Evolutionary conservation across 805 yeast genomes (phyloP).

Genomic region (Saccharomycopsis oosterbeekiorum): DNA sequence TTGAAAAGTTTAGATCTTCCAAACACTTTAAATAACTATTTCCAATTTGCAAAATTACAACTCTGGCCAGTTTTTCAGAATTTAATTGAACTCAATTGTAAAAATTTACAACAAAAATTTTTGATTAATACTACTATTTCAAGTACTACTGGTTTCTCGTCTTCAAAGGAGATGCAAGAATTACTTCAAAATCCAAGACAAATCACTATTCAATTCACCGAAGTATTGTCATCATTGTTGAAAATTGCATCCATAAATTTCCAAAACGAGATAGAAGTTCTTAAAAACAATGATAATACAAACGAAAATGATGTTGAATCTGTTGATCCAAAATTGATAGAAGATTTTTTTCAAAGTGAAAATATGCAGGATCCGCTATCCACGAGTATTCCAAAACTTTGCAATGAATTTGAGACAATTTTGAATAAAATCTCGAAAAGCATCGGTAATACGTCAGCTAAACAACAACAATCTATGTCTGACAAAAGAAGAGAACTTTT

Average conservation of each 20-base stretch:
- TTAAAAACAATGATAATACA: neutral
- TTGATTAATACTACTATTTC: conserved; percentile 22
- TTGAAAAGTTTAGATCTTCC: conserved; percentile 55
- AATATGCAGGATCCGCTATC: conserved; percentile 55
- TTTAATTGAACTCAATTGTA: conserved; percentile 69
- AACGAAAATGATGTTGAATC: neutral
- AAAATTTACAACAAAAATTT: conserved; percentile 47
- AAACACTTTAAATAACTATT: conserved; percentile 64
- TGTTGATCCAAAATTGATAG: conserved; percentile 20
- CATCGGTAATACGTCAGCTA: conserved; percentile 18
- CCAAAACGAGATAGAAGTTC: neutral
- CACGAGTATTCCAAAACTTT: conserved; percentile 54
- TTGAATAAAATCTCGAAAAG: conserved; percentile 51
- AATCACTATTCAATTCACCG: conserved; percentile 73
- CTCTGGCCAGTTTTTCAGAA: conserved; percentile 85
- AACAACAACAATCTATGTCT: conserved; percentile 9
- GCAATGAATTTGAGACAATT: conserved; percentile 72
- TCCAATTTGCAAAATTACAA: conserved; percentile 51
- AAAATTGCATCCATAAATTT: conserved; percentile 36
- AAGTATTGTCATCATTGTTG: conserved; percentile 58
- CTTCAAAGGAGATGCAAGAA: neutral
- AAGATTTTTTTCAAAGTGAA: conserved; percentile 25
- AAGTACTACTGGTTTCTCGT: neutral
- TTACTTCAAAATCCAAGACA: neutral
- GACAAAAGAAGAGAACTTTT: conserved; percentile 55